phyloP scores from a whole-genome alignment of 2,329 filamentous ascomycete species.

The Colletotrichum truncatum region DNA sequence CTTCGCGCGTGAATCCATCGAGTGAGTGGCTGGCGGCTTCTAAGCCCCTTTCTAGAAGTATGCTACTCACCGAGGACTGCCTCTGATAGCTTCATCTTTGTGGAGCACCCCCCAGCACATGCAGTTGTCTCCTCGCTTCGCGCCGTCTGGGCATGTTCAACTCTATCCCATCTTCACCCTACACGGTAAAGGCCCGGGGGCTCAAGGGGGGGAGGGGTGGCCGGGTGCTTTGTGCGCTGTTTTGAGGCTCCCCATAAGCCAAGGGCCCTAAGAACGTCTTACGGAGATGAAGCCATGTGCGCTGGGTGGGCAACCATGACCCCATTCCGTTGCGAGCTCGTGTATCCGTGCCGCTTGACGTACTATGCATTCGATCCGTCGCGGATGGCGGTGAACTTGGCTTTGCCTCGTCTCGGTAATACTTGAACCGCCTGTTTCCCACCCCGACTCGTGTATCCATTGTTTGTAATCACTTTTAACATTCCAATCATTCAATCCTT shows the following conservation, averaged over 20 bases:
- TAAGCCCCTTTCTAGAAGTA: conserved; percentile 30
- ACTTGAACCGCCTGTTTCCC: conserved; percentile 28
- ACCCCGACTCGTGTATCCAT: conserved; percentile 10
- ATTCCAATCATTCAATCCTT: not conserved
- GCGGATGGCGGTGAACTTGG: conserved; percentile 28
- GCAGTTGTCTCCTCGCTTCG: conserved; percentile 26
- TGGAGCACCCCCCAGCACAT: conserved; percentile 18
- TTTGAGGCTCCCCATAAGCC: conserved; percentile 29
- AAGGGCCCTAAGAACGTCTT: conserved; percentile 18
- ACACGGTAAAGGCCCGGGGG: not conserved
- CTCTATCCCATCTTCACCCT: conserved; percentile 21
- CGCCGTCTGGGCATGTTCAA: conserved; percentile 25
- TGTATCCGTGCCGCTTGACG: conserved; percentile 30
- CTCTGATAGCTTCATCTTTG: conserved; percentile 13
- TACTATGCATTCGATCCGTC: conserved; percentile 14
- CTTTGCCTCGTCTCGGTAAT: conserved; percentile 21
- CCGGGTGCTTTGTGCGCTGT: conserved; percentile 2
- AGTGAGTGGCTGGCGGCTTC: conserved; percentile 26
- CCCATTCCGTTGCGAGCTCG: conserved; percentile 19
- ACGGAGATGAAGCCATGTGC: conserved; percentile 29
- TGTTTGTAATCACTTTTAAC: conserved; percentile 19
- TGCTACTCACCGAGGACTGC: conserved; percentile 24
- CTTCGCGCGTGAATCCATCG: conserved; percentile 17
- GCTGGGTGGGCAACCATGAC: conserved; percentile 23
- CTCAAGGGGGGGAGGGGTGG: not conserved